Evolutionary conservation across 495 filamentous ascomycete species (phyloP), one percentile per base, ranked within the genome.

Genomic region (Clohesyomyces aquaticus): DNA sequence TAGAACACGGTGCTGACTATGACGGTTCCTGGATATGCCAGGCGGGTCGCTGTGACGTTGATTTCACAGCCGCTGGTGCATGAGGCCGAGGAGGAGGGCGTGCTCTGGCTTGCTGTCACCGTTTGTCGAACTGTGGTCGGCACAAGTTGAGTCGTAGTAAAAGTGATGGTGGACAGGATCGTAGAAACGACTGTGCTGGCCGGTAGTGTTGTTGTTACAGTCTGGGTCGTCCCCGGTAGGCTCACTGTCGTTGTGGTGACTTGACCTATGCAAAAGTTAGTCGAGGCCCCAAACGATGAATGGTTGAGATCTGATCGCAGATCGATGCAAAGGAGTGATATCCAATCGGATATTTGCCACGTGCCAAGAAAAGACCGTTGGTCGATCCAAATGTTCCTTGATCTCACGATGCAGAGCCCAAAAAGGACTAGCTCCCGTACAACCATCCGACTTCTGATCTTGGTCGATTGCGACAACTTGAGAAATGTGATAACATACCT

Each of bases 21-120:
- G 21, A 70, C 68, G 27, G 38, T 27, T 2, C 55, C 64, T 6
- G 68, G 68, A 52, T 55, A 70, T 19, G 23, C 52, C 16, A 70
- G 48, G 4, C 50, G 51, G 1, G 52, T 66, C 3, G 57, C 68
- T 22, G 60, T 67, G 3, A 67, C 54, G 38, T 67, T 59, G 27
- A 70, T 55, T 41, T 60, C 52, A 58, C 67, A 70, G 50, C 19
- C 57, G 23, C 32, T 56, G 1, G 53, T 26, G 45, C 68, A 70
- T 43, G 63, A 56, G 9, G 65, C 47, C 1, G 63, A 55, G 18
- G 52, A 22, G 16, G 59, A 21, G 16, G 58, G 46, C 2, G 47
- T 6, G 32, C 32, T 38, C 32, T 38, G 32, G 14, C 32, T 38
- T 38, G 32, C 32, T 6, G 58, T 23, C 14, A 61, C 46, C 1